Evolutionary conservation across 495 filamentous ascomycete species (phyloP), one percentile per base, ranked within the genome.

Genomic region (Lasiosphaeria hispida): DNA sequence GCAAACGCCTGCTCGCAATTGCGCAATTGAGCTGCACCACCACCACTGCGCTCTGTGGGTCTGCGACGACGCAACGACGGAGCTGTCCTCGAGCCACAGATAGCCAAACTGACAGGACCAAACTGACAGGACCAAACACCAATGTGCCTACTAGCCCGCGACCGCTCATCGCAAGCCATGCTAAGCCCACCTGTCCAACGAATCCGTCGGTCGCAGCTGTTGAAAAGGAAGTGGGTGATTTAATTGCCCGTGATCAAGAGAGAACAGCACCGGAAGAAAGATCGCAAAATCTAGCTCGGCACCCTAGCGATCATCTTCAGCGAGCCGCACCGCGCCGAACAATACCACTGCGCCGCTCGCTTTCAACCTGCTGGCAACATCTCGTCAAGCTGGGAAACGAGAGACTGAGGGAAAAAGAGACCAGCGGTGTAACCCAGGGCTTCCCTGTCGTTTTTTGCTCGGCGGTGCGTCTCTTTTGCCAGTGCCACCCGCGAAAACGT

Each of bases 271-370:
- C 33, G 18, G 40, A 44, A 33, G 7, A 36, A 40, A 9, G 40
- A 52, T 52, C 49, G 49, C 36, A 49, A 49, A 52, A 52, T 40
- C 35, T n/a, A n/a, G n/a, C 13, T 34, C 49, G 30, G n/a, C 15
- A 52, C 30, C 49, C 49, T 52, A 10, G 36, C 7, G 9, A 38
- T 49, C 35, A 49, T 47, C 43, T 19, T 4, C 17, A 47, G 15
- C 47, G 33, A 49, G 23, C 47, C 23, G 47, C 33, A 34, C 23
- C 47, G n/a, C 47, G 8, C 23, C 33, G 47, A 34, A 14, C 17
- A 30, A 30, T 30, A 30, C 5, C 23, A 30, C 23, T 30, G 23
- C 23, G 23, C 23, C 23, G 23, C 23, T 30, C 2, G 23, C 23
- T 30, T 30, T 30, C 23, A 30, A n/a, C n/a, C n/a, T n/a, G n/a